phyloP scores from a whole-genome alignment of 225 moss, liverwort and hornwort species.

The Bryum argenteum region DNA sequence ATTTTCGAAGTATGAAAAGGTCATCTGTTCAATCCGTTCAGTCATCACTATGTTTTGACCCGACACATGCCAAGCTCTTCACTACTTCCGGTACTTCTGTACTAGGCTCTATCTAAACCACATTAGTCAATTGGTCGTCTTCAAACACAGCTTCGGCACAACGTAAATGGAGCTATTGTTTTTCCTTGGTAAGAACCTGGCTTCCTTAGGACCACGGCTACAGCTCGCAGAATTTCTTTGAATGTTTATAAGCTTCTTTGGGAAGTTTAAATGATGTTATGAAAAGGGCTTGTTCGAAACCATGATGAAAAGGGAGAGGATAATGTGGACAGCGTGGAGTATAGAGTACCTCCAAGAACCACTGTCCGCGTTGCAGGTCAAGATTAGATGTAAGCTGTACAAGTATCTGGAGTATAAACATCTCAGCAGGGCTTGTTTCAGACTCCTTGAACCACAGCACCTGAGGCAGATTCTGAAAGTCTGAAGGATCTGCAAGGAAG shows the following conservation, averaged over 20 bases:
- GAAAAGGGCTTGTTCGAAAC: background rate
- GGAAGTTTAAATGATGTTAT: background rate
- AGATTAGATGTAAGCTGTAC: conserved; percentile 41
- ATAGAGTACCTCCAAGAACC: conserved; percentile 52
- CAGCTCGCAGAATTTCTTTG: background rate
- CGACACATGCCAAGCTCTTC: background rate
- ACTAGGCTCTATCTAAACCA: background rate
- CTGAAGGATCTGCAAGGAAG: conserved; percentile 26
- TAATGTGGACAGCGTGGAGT: background rate
- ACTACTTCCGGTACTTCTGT: background rate
- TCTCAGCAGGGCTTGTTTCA: conserved; percentile 40
- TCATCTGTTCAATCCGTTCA: background rate
- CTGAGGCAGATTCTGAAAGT: conserved; percentile 10
- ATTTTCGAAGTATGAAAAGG: background rate
- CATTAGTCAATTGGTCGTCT: background rate
- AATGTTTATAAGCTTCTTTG: conserved; percentile 4
- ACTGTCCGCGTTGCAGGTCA: conserved; percentile 42
- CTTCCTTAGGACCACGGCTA: conserved; percentile 16
- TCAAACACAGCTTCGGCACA: background rate
- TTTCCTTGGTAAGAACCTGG: background rate
- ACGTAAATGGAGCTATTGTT: background rate
- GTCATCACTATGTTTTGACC: background rate
- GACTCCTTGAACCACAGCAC: conserved; percentile 33
- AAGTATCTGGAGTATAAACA: conserved; percentile 42
- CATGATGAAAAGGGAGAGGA: background rate